phyloP scores from a whole-genome alignment of 345 rosid genomes.

The Heritiera fomes region DNA sequence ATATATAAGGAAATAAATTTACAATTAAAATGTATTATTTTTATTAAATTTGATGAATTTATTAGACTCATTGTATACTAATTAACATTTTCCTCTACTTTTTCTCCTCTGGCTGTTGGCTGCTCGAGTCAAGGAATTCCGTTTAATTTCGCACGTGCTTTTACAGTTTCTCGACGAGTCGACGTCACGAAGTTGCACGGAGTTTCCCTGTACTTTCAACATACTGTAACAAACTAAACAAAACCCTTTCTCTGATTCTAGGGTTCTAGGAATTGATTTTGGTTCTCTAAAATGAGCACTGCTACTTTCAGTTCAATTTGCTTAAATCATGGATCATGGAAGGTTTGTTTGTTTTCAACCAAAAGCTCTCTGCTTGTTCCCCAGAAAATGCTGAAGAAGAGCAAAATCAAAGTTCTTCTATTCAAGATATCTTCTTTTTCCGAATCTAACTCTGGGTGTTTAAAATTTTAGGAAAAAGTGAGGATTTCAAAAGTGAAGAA shows the following conservation, averaged over 20 bases:
- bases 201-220: not conserved
- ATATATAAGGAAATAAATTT: too few relatives aligned
- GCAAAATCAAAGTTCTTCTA: not conserved
- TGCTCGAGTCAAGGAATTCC: not conserved
- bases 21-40: too few relatives aligned
- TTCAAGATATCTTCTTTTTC: not conserved
- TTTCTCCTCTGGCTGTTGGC: too few relatives aligned
- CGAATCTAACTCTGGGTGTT: not conserved
- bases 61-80: too few relatives aligned
- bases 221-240: not conserved
- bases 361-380: slow-evolving; percentile 16
- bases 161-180: not conserved
- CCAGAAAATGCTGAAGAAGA: slow-evolving; percentile 11
- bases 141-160: not conserved
- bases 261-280: not conserved
- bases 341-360: slow-evolving; percentile 40
- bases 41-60: too few relatives aligned
- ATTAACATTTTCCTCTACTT: too few relatives aligned
- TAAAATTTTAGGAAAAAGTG: slow-evolving; percentile 30
- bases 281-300: slow-evolving; percentile 32
- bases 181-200: not conserved
- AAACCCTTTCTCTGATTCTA: not conserved
- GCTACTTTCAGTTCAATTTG: slow-evolving; percentile 38
- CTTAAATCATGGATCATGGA: slow-evolving; percentile 39
- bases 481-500: slow-evolving; percentile 33